These are phyloP conservation scores for Geotrichum citri-aurantii DNA, from an alignment of 1,139 yeast species.

Conservation along the genomic window DNA sequence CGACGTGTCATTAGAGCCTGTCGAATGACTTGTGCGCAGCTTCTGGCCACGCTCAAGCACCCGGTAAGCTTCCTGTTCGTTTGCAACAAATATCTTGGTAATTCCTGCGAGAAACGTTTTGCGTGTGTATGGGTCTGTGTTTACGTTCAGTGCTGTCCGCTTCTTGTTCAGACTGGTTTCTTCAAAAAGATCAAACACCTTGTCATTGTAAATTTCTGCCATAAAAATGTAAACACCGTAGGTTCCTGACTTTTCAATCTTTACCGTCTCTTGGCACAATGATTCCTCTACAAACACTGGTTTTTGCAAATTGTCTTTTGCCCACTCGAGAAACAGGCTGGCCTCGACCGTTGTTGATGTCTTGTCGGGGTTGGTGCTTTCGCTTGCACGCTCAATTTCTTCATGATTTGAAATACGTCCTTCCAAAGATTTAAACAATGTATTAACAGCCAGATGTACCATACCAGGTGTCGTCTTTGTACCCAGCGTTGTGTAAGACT, in stretches of 20 bases:
- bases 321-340: constrained; percentile 31
- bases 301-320: constrained; percentile 19
- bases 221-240: constrained; percentile 33
- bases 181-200: constrained; percentile 24
- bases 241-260: constrained; percentile 21
- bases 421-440: constrained; percentile 43
- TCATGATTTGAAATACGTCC: constrained; percentile 41
- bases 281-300: constrained; percentile 15
- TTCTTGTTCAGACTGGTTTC: constrained; percentile 8
- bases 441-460: constrained; percentile 34
- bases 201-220: constrained; percentile 37
- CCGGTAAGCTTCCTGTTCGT: constrained; percentile 28
- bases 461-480: constrained; percentile 32
- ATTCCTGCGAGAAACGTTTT: constrained; percentile 25
- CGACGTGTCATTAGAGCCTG: constrained; percentile 34
- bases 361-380: constrained; percentile 25
- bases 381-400: constrained; percentile 26
- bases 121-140: constrained; percentile 27
- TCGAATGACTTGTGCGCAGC: constrained; percentile 32
- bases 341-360: constrained; percentile 37
- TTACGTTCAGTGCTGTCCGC: constrained; percentile 25
- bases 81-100: constrained; percentile 30
- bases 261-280: constrained; percentile 20
- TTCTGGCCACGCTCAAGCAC: constrained; percentile 31
- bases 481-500: constrained; percentile 35